phyloP scores from a whole-genome alignment of 169 alveolate species.

The Eimeria praecox region DNA sequence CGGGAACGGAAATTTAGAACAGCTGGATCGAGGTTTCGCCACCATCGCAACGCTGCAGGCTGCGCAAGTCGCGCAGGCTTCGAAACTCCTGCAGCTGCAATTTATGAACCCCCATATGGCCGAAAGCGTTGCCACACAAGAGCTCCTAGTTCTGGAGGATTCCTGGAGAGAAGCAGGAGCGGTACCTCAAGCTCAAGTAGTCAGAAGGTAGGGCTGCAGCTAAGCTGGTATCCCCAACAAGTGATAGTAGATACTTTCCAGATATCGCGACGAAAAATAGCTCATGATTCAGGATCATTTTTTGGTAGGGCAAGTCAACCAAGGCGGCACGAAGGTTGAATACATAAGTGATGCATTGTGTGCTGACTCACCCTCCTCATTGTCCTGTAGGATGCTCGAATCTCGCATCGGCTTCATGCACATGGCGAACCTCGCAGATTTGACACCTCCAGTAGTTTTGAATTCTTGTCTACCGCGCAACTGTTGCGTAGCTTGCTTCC shows the following conservation, averaged over 20 bases:
- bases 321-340: background rate
- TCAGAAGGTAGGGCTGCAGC: slow-evolving; percentile 21
- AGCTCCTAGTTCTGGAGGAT: background rate
- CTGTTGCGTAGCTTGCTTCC: slow-evolving; percentile 29
- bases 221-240: background rate
- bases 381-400: slow-evolving; percentile 45
- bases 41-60: slow-evolving; percentile 68
- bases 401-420: slow-evolving; percentile 34
- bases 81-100: slow-evolving; percentile 62
- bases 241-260: background rate
- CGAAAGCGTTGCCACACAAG: slow-evolving; percentile 60
- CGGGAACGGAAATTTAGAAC: slow-evolving; percentile 44
- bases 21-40: slow-evolving; percentile 29
- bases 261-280: background rate
- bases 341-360: background rate
- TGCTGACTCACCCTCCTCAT: background rate
- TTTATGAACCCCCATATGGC: slow-evolving; percentile 24
- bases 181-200: slow-evolving; percentile 27
- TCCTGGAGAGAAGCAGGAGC: slow-evolving; percentile 56
- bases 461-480: slow-evolving; percentile 47
- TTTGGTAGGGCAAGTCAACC: background rate
- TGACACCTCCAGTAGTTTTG: slow-evolving; percentile 19
- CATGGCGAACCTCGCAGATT: slow-evolving; percentile 52
- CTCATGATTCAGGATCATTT: background rate
- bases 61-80: slow-evolving; percentile 49